These are phyloP conservation scores for Lichtheimia hyalospora DNA, from an alignment of 371 early-diverging fungal species.

Conservation along the genomic window DNA sequence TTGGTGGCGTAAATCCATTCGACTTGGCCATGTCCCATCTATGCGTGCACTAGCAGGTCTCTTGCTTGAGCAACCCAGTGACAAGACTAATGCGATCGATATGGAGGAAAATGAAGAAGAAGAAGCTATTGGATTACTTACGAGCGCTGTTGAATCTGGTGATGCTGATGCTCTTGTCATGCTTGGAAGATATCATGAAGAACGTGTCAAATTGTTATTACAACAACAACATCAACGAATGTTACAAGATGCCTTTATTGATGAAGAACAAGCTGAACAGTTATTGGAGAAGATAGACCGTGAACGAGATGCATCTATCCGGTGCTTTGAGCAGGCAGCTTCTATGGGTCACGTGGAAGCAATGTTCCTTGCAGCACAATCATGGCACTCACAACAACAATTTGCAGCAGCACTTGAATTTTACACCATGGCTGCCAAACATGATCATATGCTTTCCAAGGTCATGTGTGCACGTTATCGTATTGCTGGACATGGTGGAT, in stretches of 20 bases:
- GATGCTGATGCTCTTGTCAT: slow-evolving; percentile 41
- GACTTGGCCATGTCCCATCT: slow-evolving; percentile 33
- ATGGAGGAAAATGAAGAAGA: slow-evolving; percentile 1
- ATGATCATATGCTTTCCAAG: slow-evolving; percentile 34
- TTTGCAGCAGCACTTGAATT: slow-evolving; percentile 45
- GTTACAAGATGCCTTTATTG: not conserved
- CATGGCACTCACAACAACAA: slow-evolving; percentile 49
- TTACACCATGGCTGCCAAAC: slow-evolving; percentile 37
- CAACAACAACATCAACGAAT: slow-evolving; percentile 9
- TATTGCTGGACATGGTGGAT: slow-evolving; percentile 39
- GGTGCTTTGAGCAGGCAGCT: slow-evolving; percentile 47
- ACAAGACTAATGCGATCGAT: not conserved
- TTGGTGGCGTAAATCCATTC: slow-evolving; percentile 41
- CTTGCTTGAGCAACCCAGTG: slow-evolving; percentile 10
- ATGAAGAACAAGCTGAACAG: slow-evolving; percentile 13
- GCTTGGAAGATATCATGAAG: slow-evolving; percentile 31
- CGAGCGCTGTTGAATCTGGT: slow-evolving; percentile 21
- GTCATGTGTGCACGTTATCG: slow-evolving; percentile 46
- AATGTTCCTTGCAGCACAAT: slow-evolving; percentile 43
- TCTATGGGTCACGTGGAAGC: slow-evolving; percentile 36
- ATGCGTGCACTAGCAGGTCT: slow-evolving; percentile 27
- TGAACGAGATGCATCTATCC: slow-evolving; percentile 39
- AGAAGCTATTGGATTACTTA: slow-evolving; percentile 19
- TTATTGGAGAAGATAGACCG: slow-evolving; percentile 20
- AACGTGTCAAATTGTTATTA: not conserved